phyloP scores from a whole-genome alignment of 768 basidiomycete species.

The Cyclocybe aegerita region DNA sequence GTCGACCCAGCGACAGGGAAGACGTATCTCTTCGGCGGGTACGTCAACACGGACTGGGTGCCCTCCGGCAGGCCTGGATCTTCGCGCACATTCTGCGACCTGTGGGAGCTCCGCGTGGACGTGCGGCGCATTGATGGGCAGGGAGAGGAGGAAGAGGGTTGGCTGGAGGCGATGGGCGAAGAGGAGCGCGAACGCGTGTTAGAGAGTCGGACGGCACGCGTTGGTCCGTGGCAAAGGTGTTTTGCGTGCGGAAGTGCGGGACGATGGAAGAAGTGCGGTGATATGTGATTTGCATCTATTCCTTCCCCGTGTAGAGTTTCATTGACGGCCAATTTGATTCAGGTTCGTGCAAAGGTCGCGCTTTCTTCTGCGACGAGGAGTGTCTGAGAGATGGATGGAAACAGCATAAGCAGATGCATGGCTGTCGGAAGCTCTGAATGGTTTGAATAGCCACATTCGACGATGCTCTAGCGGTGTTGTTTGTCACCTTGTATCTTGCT shows the following conservation, averaged over 20 bases:
- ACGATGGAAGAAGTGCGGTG: conserved; percentile 39
- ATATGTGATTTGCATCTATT: conserved; percentile 16
- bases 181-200: conserved; percentile 1
- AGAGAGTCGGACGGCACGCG: conserved; percentile 30
- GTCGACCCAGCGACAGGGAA: conserved; percentile 34
- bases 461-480: too few species aligned
- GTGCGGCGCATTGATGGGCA: conserved; percentile 34
- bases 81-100: conserved; percentile 31
- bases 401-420: conserved; percentile 27
- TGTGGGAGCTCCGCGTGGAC: conserved; percentile 39
- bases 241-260: conserved; percentile 37
- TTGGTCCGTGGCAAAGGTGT: conserved; percentile 41
- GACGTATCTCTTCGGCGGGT: conserved; percentile 38
- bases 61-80: conserved; percentile 24
- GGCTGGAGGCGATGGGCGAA: too few species aligned
- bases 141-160: conserved; percentile 23
- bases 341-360: conserved; percentile 26
- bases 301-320: background rate
- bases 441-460: too few species aligned
- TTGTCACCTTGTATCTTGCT: too few species aligned
- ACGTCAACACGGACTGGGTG: conserved; percentile 37
- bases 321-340: background rate
- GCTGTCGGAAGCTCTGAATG: conserved; percentile 15
- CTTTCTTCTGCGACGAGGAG: conserved; percentile 25
- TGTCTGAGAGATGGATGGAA: conserved; percentile 30